Conservation (phyloP, 2,329 filamentous ascomycete species). For the Xylogone sp. region DNA sequence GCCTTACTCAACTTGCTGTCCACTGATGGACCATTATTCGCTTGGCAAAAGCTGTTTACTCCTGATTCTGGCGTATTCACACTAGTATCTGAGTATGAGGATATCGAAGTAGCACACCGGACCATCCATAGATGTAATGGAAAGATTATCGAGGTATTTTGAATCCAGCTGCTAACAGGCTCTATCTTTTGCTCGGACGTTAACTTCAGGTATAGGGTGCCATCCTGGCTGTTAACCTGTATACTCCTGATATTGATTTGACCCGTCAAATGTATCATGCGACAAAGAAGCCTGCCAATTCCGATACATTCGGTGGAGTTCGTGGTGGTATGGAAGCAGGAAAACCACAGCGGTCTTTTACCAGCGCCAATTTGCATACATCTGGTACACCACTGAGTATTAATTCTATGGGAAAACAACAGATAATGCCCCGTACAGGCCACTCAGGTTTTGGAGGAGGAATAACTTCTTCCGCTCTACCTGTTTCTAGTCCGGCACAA, state of each 20-base stretch:
- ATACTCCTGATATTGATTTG: conserved; percentile 7
- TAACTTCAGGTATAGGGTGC: conserved; percentile 3
- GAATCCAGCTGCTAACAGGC: background rate
- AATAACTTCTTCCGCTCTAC: no score
- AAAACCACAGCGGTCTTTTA: no score
- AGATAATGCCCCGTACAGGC: no score
- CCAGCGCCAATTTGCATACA: no score
- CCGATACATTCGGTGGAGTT: no score
- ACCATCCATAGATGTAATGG: conserved; percentile 39
- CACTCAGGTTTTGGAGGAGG: no score
- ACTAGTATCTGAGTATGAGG: conserved; percentile 50
- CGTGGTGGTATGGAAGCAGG: no score
- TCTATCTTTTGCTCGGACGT: conserved; percentile 1
- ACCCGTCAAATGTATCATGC: background rate
- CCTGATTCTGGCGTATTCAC: conserved; percentile 40
- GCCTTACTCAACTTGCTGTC: conserved; percentile 39
- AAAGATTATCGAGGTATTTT: conserved; percentile 21
- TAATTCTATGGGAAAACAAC: no score
- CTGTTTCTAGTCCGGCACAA: no score
- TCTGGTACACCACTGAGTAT: no score
- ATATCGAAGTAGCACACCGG: conserved; percentile 39
- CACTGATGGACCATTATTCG: conserved; percentile 47
- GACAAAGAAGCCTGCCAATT: no score
- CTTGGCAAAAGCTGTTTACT: conserved; percentile 40
- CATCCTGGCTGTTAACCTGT: conserved; percentile 5